Evolutionary conservation across 768 basidiomycete genomes (phyloP).

Genomic region (Pleurotus cornucopiae): DNA sequence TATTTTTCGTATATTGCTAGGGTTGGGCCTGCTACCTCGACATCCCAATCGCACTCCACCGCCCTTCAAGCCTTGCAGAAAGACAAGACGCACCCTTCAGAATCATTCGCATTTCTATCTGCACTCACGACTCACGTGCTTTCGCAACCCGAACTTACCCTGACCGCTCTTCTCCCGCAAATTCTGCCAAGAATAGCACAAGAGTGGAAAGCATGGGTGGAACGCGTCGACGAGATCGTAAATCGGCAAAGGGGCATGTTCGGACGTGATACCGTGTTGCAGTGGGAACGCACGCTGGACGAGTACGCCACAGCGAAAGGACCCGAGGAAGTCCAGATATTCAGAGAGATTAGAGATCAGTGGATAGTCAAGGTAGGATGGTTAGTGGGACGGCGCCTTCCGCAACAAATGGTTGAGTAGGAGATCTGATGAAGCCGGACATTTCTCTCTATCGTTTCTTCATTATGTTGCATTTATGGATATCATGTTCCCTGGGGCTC

Average conservation of each 20-base stretch:
- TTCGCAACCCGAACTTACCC: constrained; percentile 63
- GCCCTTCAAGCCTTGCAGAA: constrained; percentile 49
- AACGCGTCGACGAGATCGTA: constrained; percentile 62
- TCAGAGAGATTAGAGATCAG: constrained; percentile 44
- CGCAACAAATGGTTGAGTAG: constrained; percentile 32
- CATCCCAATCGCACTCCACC: constrained; percentile 36
- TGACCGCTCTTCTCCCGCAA: constrained; percentile 50
- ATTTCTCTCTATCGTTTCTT: background rate
- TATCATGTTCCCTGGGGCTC: background rate
- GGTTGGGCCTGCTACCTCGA: constrained; percentile 17
- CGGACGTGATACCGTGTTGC: constrained; percentile 60
- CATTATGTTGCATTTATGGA: background rate
- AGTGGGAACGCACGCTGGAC: constrained; percentile 70
- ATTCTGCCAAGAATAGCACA: constrained; percentile 61
- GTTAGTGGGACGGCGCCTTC: constrained; percentile 54
- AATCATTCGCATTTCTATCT: constrained; percentile 70
- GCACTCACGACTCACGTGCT: constrained; percentile 65
- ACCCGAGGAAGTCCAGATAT: constrained; percentile 27
- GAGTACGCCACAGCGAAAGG: constrained; percentile 54
- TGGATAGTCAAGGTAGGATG: constrained; percentile 80
- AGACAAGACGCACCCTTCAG: constrained; percentile 66
- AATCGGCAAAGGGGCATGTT: constrained; percentile 80
- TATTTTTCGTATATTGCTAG: constrained; percentile 67
- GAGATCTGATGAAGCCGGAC: background rate
- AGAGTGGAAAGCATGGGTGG: constrained; percentile 80